Conservation (phyloP, 768 basidiomycete species). For the Phlegmacium glaucopus region DNA sequence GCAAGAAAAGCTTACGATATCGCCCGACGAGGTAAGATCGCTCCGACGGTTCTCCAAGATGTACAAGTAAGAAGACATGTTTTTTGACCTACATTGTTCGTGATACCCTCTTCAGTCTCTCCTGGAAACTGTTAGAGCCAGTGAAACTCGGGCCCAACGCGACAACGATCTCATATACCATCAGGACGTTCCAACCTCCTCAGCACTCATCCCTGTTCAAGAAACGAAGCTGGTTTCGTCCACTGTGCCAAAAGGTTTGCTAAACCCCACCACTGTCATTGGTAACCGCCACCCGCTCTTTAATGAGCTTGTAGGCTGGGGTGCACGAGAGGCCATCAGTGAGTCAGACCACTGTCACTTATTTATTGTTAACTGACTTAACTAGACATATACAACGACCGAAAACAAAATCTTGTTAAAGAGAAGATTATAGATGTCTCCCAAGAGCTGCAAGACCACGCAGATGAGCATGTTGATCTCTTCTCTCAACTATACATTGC, state of each 20-base stretch:
- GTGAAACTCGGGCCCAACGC: constrained; percentile 68
- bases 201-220: constrained; percentile 61
- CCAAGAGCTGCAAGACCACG: constrained; percentile 57
- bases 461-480: constrained; percentile 49
- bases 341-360: constrained; percentile 20
- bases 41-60: constrained; percentile 68
- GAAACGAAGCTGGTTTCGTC: constrained; percentile 66
- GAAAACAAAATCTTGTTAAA: constrained; percentile 66
- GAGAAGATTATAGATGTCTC: constrained; percentile 62
- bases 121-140: constrained; percentile 63
- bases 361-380: not conserved
- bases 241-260: constrained; percentile 50
- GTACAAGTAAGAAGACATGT: constrained; percentile 53
- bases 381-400: constrained; percentile 77
- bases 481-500: not conserved
- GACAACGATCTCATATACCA: constrained; percentile 98
- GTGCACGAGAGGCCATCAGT: constrained; percentile 89
- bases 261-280: constrained; percentile 53
- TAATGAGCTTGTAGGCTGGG: constrained; percentile 76
- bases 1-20: constrained; percentile 70
- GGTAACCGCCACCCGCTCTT: constrained; percentile 62
- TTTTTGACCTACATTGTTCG: not conserved
- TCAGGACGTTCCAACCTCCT: constrained; percentile 72
- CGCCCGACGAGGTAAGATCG: constrained; percentile 60
- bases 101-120: constrained; percentile 54